Evolutionary conservation across 2,329 filamentous ascomycete species (phyloP).

Genomic region (Fusarium sp.): DNA sequence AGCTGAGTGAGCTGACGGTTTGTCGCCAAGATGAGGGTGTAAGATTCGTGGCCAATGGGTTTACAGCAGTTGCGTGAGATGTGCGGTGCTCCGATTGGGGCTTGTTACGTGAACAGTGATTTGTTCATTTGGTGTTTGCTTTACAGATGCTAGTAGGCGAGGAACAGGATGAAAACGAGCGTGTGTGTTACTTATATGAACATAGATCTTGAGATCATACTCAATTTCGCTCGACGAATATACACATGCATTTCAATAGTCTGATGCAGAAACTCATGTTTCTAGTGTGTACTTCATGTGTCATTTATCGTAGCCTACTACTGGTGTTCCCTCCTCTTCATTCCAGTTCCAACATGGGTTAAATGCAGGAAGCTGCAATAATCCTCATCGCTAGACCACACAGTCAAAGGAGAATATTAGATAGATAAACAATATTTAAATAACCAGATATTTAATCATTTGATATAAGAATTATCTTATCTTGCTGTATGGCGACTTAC

Average conservation of each 20-base stretch:
- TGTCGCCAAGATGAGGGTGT: constrained; percentile 1
- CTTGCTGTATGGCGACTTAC: not conserved
- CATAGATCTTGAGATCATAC: not conserved
- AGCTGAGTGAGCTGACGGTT: constrained; percentile 15
- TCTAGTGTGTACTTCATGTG: not conserved
- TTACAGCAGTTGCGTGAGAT: not conserved
- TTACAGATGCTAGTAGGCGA: not conserved
- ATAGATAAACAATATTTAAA: not conserved
- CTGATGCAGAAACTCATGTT: accelerated
- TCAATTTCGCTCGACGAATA: not conserved
- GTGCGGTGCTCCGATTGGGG: not conserved
- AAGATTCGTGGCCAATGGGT: not conserved
- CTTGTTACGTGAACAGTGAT: too few species aligned
- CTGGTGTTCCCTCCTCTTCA: too few species aligned
- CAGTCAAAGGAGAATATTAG: not conserved
- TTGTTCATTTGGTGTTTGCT: not conserved
- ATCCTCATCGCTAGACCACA: not conserved
- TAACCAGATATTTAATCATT: not conserved
- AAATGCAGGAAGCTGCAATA: not conserved
- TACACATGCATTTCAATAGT: too few species aligned
- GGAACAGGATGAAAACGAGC: not conserved
- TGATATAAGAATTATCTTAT: not conserved
- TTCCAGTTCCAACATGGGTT: not conserved
- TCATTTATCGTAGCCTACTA: too few species aligned
- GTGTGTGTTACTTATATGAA: not conserved